Evolutionary conservation across 495 filamentous ascomycete genomes (phyloP).

Genomic region (Penicillium paradoxum): DNA sequence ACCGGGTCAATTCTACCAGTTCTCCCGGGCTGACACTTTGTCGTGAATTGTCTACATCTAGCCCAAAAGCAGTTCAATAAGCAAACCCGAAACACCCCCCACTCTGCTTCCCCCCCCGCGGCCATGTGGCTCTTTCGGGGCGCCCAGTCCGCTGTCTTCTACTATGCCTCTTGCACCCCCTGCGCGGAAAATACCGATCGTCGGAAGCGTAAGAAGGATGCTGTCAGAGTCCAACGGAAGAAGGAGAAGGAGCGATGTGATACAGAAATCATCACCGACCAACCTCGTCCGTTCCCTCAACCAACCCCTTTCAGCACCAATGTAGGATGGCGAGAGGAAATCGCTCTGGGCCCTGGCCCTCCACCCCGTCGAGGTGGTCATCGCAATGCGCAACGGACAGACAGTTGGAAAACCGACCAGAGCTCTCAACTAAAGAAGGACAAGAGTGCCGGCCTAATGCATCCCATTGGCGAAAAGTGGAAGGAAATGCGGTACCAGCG

Average conservation of each 20-base stretch:
- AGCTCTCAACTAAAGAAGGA: constrained; percentile 27
- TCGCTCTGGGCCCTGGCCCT: constrained; percentile 69
- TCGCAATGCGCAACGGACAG: constrained; percentile 42
- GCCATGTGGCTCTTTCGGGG: constrained; percentile 53
- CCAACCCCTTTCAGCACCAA: constrained; percentile 80
- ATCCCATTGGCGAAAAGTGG: constrained; percentile 55
- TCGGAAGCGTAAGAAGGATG: constrained; percentile 61
- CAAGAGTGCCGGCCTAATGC: constrained; percentile 27
- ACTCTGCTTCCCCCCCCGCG: constrained; percentile 7
- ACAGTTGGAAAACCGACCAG: constrained; percentile 44
- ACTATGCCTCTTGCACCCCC: constrained; percentile 77
- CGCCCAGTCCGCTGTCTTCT: constrained; percentile 79
- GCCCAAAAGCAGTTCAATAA: background rate
- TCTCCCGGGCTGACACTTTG: constrained; percentile 22
- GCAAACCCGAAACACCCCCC: background rate
- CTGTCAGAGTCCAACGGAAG: constrained; percentile 54
- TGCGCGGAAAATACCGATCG: constrained; percentile 61
- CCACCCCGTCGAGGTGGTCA: constrained; percentile 52
- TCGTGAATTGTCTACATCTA: constrained; percentile 15
- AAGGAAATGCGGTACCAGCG: constrained; percentile 73
- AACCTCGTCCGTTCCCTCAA: constrained; percentile 70
- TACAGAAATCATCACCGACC: constrained; percentile 50
- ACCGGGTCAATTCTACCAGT: constrained; percentile 21
- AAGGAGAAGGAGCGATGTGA: constrained; percentile 50
- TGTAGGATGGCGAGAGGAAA: constrained; percentile 80